A percentile compares a stretch with the other conserved stretches of the same genome.
These are phyloP conservation scores for Collybia sp. DNA, from an alignment of 768 basidiomycete genomes.

Conservation along the genomic window DNA sequence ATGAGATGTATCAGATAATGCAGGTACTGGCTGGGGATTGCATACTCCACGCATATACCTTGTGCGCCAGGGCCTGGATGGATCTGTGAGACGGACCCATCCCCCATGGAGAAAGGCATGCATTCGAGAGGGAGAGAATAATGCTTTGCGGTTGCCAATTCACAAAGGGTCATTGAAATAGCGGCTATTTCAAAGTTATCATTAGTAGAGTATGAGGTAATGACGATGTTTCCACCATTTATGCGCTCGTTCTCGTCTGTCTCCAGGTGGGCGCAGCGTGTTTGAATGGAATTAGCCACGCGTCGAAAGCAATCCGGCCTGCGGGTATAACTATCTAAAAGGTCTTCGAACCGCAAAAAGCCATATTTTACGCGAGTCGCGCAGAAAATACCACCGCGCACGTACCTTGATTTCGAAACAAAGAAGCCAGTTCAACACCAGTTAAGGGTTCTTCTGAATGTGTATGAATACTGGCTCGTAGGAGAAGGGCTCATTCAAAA, in stretches of 20 bases:
- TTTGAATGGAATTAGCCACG: constrained; percentile 41
- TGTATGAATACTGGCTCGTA: background rate
- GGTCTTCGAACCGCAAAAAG: constrained; percentile 1
- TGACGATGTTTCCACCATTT: constrained; percentile 33
- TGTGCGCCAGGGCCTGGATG: constrained; percentile 20
- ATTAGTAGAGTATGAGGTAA: background rate
- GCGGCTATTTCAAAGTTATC: constrained; percentile 41
- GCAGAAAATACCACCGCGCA: background rate
- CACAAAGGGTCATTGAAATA: constrained; percentile 75
- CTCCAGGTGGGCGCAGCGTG: constrained; percentile 51
- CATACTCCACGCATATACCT: constrained; percentile 50
- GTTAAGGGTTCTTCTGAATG: background rate
- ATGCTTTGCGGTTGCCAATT: constrained; percentile 69
- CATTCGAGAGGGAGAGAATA: constrained; percentile 70
- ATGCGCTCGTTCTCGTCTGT: constrained; percentile 58
- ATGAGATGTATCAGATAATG: background rate
- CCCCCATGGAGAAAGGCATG: constrained; percentile 23
- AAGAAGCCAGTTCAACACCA: constrained; percentile 7
- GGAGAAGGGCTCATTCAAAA: background rate
- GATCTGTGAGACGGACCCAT: constrained; percentile 6
- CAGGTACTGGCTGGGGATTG: too few relatives aligned
- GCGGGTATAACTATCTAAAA: constrained; percentile 34
- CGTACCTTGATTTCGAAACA: constrained; percentile 11
- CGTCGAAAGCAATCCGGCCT: constrained; percentile 63
- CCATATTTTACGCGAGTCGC: too few relatives aligned